Conservation (phyloP, 2,329 filamentous ascomycete species). For the Lithohypha guttulata region DNA sequence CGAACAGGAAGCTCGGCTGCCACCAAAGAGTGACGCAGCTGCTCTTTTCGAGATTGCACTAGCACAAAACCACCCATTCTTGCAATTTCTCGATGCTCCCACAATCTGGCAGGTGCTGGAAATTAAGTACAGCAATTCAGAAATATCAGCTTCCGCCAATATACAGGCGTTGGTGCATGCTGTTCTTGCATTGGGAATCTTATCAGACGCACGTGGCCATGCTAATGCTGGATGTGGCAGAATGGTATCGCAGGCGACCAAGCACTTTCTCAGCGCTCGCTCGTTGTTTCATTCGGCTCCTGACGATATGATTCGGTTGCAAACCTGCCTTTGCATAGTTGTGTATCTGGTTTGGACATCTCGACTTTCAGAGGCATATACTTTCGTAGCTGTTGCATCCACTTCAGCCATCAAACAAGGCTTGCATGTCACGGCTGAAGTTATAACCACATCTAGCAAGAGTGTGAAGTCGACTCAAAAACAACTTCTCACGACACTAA, state of each 20-base stretch:
- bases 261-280: not conserved
- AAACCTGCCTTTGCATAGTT: not conserved
- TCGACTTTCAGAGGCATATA: not conserved
- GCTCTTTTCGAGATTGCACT: slow-evolving; percentile 13
- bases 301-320: not conserved
- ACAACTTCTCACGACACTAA: slow-evolving; percentile 10
- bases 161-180: slow-evolving; percentile 11
- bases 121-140: slow-evolving; percentile 10
- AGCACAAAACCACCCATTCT: slow-evolving; percentile 13
- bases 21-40: not conserved
- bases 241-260: slow-evolving; percentile 13
- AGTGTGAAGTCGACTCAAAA: slow-evolving; percentile 3
- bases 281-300: not conserved
- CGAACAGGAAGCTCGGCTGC: not conserved
- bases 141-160: slow-evolving; percentile 6
- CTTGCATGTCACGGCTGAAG: slow-evolving; percentile 12
- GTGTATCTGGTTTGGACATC: not conserved
- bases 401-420: slow-evolving; percentile 15
- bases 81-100: slow-evolving; percentile 14
- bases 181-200: slow-evolving; percentile 14
- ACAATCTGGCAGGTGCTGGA: slow-evolving; percentile 15
- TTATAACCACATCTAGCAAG: slow-evolving; percentile 6
- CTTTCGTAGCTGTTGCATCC: slow-evolving; percentile 11
- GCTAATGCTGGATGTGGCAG: slow-evolving; percentile 13
- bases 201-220: slow-evolving; percentile 12